These are phyloP conservation scores for Salix koriyanagi DNA, from an alignment of 345 rosid species.

Conservation along the genomic window DNA sequence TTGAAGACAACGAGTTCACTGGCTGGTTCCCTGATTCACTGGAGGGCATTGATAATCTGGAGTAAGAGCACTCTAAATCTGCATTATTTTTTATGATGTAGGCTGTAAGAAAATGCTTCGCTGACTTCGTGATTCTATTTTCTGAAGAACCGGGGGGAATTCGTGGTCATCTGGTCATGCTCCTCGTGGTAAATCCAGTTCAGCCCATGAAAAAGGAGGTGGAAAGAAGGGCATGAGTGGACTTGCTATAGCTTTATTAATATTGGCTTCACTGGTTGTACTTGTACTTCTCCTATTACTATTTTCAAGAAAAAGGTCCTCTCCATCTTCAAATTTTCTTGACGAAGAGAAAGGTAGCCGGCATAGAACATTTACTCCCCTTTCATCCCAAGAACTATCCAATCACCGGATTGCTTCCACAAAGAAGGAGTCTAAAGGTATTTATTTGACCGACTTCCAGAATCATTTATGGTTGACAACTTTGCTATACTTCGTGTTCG, in stretches of 20 bases:
- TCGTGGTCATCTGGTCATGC: slow-evolving; percentile 63
- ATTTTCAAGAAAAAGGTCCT: slow-evolving; percentile 33
- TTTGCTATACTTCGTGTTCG: too few species aligned
- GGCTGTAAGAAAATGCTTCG: slow-evolving; percentile 5
- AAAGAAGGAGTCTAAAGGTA: slow-evolving; percentile 43
- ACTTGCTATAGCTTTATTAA: slow-evolving; percentile 35
- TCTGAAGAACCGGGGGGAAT: slow-evolving; percentile 77
- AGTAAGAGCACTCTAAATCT: slow-evolving; percentile 47
- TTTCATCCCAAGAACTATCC: slow-evolving; percentile 45
- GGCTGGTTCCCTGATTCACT: slow-evolving; percentile 90
- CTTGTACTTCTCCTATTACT: slow-evolving; percentile 38
- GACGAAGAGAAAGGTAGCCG: slow-evolving; percentile 69
- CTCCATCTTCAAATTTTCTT: slow-evolving; percentile 60
- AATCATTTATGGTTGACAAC: too few species aligned
- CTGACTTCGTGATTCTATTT: slow-evolving; percentile 15
- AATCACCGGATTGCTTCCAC: slow-evolving; percentile 25
- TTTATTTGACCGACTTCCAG: too few species aligned
- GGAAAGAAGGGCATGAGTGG: slow-evolving; percentile 35
- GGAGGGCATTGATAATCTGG: slow-evolving; percentile 46
- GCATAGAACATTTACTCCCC: slow-evolving; percentile 40
- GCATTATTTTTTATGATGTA: background rate
- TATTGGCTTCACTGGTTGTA: slow-evolving; percentile 47
- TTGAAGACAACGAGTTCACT: slow-evolving; percentile 72
- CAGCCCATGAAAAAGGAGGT: background rate
- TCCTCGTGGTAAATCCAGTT: slow-evolving; percentile 47